Evolutionary conservation across 2,329 filamentous ascomycete species (phyloP).

Genomic region (Aspergillus sp.): DNA sequence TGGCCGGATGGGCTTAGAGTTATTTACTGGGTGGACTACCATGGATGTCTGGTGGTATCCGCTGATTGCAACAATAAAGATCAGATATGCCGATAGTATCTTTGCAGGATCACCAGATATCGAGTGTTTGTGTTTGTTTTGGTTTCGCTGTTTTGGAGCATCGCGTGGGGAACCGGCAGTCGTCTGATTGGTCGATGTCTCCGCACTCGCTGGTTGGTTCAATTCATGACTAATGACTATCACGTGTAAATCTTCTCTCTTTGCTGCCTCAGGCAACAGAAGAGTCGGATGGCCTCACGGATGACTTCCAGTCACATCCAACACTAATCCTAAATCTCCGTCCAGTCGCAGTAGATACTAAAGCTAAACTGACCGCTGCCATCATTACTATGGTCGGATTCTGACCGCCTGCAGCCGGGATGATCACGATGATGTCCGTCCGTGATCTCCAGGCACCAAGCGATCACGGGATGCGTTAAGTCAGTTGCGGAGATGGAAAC

Average conservation of each 20-base stretch:
- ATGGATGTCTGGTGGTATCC: not conserved
- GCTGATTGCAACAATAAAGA: no score
- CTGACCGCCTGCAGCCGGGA: not conserved
- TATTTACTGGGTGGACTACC: not conserved
- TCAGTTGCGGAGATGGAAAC: not conserved
- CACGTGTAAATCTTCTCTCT: not conserved
- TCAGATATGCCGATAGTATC: no score
- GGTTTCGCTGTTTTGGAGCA: conserved; percentile 6
- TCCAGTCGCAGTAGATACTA: not conserved
- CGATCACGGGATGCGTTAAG: not conserved
- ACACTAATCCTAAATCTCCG: no score
- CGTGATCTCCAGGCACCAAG: not conserved
- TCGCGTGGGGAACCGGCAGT: not conserved
- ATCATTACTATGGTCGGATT: not conserved
- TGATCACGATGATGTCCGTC: not conserved
- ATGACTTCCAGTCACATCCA: no score
- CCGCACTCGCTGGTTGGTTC: not conserved
- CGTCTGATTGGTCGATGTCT: not conserved
- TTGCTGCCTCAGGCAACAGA: not conserved
- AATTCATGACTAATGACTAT: not conserved
- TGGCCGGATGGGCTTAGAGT: not conserved
- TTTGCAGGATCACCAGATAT: no score
- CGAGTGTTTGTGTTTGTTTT: conserved; percentile 2
- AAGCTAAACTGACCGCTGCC: not conserved
- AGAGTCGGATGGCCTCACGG: not conserved